A percentile compares a stretch with the other conserved stretches of the same genome.
Conservation (phyloP, 2,329 filamentous ascomycete species). For the Furcasterigmium sp. region DNA sequence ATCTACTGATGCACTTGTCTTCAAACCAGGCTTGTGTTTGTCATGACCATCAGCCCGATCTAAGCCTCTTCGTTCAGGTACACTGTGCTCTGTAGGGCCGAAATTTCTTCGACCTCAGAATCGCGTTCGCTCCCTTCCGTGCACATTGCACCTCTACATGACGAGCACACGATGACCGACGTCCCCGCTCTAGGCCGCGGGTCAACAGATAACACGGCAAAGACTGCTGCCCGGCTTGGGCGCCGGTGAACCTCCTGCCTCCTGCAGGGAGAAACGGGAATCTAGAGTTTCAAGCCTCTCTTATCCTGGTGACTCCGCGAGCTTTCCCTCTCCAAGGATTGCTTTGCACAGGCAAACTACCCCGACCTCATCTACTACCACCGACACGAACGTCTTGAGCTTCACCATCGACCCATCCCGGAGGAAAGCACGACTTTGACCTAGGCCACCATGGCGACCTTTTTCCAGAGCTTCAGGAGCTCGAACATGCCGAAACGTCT, state of each 20-base stretch:
- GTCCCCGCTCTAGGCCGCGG: constrained; percentile 27
- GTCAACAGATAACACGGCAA: constrained; percentile 26
- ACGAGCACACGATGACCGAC: constrained; percentile 22
- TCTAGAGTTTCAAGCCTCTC: too few relatives aligned
- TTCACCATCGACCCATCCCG: background rate
- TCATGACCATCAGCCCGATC: too few relatives aligned
- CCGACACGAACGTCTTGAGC: background rate
- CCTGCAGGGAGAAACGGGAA: too few relatives aligned
- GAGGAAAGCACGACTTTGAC: background rate
- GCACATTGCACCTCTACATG: too few relatives aligned
- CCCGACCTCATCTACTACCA: background rate
- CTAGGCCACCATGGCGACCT: constrained; percentile 57
- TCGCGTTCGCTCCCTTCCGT: background rate
- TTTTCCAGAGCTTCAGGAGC: constrained; percentile 59
- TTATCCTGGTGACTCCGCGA: too few relatives aligned
- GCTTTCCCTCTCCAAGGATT: too few relatives aligned
- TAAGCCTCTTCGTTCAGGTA: too few relatives aligned
- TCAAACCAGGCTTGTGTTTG: too few relatives aligned
- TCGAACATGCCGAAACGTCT: constrained; percentile 85
- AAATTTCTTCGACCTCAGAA: constrained; percentile 1
- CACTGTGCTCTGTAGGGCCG: too few relatives aligned
- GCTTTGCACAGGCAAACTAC: too few relatives aligned
- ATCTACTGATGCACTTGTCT: too few relatives aligned
- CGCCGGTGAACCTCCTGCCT: constrained; percentile 8
- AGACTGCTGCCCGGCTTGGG: constrained; percentile 12